phyloP scores from a whole-genome alignment of 805 yeast species.

The Spathaspora sp. region DNA sequence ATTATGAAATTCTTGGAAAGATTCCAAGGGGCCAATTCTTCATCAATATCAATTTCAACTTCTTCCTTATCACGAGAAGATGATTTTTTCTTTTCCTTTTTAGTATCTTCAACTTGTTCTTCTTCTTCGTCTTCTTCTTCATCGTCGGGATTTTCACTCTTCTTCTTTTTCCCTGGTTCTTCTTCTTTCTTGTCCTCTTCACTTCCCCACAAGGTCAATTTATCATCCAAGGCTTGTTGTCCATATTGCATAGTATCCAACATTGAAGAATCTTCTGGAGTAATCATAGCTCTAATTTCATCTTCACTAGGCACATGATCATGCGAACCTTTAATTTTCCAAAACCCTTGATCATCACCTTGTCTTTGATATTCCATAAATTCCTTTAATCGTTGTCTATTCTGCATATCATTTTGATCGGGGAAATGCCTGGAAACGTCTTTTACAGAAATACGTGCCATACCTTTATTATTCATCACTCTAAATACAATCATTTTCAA shows the following conservation, averaged over 20 bases:
- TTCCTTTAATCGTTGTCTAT: slow-evolving; percentile 90
- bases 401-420: slow-evolving; percentile 96
- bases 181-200: slow-evolving; percentile 31
- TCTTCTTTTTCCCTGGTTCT: slow-evolving; percentile 16
- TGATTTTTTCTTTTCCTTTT: slow-evolving; percentile 26
- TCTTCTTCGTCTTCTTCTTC: slow-evolving; percentile 17
- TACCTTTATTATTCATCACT: slow-evolving; percentile 70
- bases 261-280: slow-evolving; percentile 87
- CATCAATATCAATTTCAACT: slow-evolving; percentile 62
- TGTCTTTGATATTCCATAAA: slow-evolving; percentile 96
- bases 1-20: slow-evolving; percentile 85
- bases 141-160: slow-evolving; percentile 28
- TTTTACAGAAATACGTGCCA: slow-evolving; percentile 72
- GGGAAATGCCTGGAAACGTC: slow-evolving; percentile 93
- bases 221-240: slow-evolving; percentile 83
- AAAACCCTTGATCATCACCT: slow-evolving; percentile 90
- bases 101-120: slow-evolving; percentile 8
- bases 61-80: slow-evolving; percentile 21
- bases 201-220: slow-evolving; percentile 51
- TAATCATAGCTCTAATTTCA: slow-evolving; percentile 72
- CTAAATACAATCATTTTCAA: slow-evolving; percentile 91
- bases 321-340: slow-evolving; percentile 68
- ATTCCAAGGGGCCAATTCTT: slow-evolving; percentile 92
- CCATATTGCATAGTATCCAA: slow-evolving; percentile 92
- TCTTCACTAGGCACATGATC: slow-evolving; percentile 71